Conservation (phyloP, 1,284 basidiomycete species). For the Sanghuangporus baumii region DNA sequence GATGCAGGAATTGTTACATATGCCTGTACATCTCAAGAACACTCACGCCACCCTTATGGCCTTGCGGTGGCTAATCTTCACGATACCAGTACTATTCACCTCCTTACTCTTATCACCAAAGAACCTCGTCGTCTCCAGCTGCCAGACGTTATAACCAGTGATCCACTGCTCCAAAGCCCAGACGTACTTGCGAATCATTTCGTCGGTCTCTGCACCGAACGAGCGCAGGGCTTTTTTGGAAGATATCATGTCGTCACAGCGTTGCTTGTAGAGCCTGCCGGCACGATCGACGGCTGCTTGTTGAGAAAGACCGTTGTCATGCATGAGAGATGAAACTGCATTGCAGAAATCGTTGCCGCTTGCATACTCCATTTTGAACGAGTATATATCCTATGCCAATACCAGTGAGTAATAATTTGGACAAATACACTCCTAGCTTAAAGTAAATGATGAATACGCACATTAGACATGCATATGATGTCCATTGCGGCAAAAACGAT, state of each 20-base stretch:
- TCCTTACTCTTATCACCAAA: conserved; percentile 24
- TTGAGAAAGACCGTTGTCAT: conserved; percentile 41
- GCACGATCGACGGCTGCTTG: conserved; percentile 57
- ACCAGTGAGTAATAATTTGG: background rate
- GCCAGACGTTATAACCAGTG: conserved; percentile 35
- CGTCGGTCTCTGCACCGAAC: conserved; percentile 28
- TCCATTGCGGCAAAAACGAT: conserved; percentile 4
- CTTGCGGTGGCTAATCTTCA: conserved; percentile 20
- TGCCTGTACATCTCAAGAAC: too few species aligned
- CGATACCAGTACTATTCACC: conserved; percentile 33
- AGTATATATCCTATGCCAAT: conserved; percentile 57
- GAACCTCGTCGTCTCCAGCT: conserved; percentile 35
- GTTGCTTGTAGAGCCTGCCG: conserved; percentile 28
- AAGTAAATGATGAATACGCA: background rate
- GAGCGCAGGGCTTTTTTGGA: conserved; percentile 27
- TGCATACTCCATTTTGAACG: conserved; percentile 65
- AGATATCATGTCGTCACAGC: conserved; percentile 29
- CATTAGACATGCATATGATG: conserved; percentile 10
- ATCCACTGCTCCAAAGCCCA: conserved; percentile 33
- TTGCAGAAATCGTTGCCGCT: conserved; percentile 60
- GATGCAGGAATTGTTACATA: too few species aligned
- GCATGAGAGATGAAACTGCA: conserved; percentile 60
- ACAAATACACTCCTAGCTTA: background rate
- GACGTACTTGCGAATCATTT: conserved; percentile 30
- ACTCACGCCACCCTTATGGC: too few species aligned